Evolutionary conservation across 805 yeast genomes (phyloP).

Genomic region (Monosporozyma servazzii): DNA sequence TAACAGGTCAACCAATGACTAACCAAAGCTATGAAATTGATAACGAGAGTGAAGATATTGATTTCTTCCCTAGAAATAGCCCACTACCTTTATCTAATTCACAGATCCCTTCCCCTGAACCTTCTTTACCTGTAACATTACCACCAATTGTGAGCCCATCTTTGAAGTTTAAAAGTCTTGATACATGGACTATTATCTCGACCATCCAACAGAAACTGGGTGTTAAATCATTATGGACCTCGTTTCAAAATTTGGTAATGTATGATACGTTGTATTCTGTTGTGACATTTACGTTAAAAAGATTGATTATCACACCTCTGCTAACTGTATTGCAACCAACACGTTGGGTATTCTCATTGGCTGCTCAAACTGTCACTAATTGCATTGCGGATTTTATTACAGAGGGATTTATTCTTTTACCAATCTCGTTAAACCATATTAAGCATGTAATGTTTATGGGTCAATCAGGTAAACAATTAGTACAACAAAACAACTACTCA

Average conservation of each 20-base stretch:
- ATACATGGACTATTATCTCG: not conserved
- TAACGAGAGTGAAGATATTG: not conserved
- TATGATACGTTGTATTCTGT: not conserved
- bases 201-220: not conserved
- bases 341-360: not conserved
- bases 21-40: not conserved
- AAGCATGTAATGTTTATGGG: not conserved
- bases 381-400: not conserved
- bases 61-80: slow-evolving; percentile 1
- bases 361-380: not conserved
- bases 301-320: not conserved
- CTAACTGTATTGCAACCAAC: not conserved
- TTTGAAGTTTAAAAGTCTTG: not conserved
- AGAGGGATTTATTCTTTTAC: not conserved
- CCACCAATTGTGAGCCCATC: not conserved
- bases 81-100: not conserved
- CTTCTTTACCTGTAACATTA: not conserved
- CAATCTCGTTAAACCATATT: not conserved
- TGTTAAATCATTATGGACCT: slow-evolving; percentile 9
- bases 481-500: not conserved
- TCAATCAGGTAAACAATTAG: not conserved
- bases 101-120: not conserved
- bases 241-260: not conserved
- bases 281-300: not conserved
- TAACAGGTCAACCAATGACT: not conserved